Base-by-base conservation (phyloP, 495 filamentous ascomycete species). In the Aspergillus sclerotioniger region DNA sequence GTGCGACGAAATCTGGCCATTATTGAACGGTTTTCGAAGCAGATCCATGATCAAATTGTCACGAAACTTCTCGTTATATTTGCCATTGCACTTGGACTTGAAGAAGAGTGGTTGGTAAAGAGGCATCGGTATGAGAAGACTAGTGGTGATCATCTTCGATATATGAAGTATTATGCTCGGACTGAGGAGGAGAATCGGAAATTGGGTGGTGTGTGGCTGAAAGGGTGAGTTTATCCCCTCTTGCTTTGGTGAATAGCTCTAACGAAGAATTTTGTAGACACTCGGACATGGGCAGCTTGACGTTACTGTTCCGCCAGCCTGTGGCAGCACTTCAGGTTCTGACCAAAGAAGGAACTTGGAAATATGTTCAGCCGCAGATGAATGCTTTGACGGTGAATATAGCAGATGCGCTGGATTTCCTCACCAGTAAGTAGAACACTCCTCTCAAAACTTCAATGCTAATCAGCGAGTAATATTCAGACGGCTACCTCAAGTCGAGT, bases 291-390 rank as follows among this genome's bases (percentile, higher is more conserved):
- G 79, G 78, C 29, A 78, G 70, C 20, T 52, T 84, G 8, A 84
- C 81, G 0, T 64, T 85, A 16, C 67, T 84, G 0, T 84, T 82
- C 70, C 72, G 78, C 32, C 82, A 85, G 54, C 80, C 81, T 6
- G 69, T 84, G 29, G 82, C 81, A 2, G 82, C 75, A 8, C 61
- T 85, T 41, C 81, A 85, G 63, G 76, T 84, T 19, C 66, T 70
- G 9, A 69, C 61, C 5, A 54, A 58, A 0, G 63, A 64, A 0
- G 62, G 67, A 6, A 53, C 58, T 13, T 73, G 71, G 69, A 66
- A 68, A 45, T 71, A 62, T 47, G 67, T 73, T 3, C 57, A 61
- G 44, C 67, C 69, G 7, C 53, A 62, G 12, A 56, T 59, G 25
- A 77, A 70, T 8, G 71, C 67, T 4, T 76, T 82, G 47, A 79